Evolutionary conservation across 345 rosid species (phyloP), one percentile per base, ranked within the genome.

Genomic region (Luvunga scandens): DNA sequence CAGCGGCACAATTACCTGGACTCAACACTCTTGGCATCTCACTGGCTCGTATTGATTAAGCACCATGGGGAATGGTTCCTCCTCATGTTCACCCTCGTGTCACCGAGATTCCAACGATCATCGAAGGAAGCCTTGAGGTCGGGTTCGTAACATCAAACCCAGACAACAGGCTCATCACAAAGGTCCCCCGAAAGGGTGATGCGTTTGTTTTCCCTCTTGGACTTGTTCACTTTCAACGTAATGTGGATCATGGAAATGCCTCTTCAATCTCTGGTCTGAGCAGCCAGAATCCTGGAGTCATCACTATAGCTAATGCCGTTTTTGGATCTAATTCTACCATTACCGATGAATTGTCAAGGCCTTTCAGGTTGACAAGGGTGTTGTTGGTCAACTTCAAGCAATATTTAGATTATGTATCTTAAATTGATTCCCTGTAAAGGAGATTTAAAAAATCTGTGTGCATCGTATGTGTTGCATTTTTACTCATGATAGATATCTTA

Each of bases 121-220:
- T 78, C 0, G 78, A 85, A 61, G 83, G 85, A 27, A 78, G 38
- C 21, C 36, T 82, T 16, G 4, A 22, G 0, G 74, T 75, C 7
- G 85, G 84, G 4, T 82, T 82, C 39, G 53, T 77, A 45, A 82
- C 82, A 1, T 82, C 85, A 14, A 77, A 79, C 33, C 87, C 83
- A 1, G 78, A 73, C 7, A 85, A 80, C 75, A 38, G 73, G 68
- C 67, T 85, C 73, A 68, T 80, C 39, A 57, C 75, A 3, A 85
- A 80, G 80, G 79, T 72, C 2, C 80, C 80, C 21, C 19, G 71
- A 8, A 71, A 80, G 63, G 82, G 83, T 31, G 82, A 82, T 9
- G 78, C 31, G 38, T 77, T 82, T 6, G 80, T 80, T 13, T 82
- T 80, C 60, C 85, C 76, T 0, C 14, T 70, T 30, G 87, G 83